phyloP scores from a whole-genome alignment of 2,329 filamentous ascomycete species.

The Trichoderma sp. region DNA sequence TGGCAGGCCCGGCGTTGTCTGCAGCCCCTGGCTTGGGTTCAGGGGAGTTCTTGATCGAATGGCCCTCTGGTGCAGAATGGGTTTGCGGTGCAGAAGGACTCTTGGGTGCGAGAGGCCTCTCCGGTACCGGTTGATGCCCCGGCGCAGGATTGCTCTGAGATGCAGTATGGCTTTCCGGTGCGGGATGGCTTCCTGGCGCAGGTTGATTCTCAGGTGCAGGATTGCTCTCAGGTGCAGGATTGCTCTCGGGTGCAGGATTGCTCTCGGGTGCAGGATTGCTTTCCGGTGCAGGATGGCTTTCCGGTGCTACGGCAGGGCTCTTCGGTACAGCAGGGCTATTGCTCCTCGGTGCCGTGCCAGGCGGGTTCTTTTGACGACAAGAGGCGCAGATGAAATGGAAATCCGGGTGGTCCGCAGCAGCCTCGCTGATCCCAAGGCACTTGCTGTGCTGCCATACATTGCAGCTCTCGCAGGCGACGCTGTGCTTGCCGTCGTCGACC shows the following conservation, averaged over 20 bases:
- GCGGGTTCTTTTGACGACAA: slow-evolving; percentile 70
- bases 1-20: not conserved
- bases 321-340: not conserved
- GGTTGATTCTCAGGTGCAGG: too few species aligned
- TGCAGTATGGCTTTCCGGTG: too few species aligned
- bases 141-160: too few species aligned
- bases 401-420: slow-evolving; percentile 78
- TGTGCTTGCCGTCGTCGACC: slow-evolving; percentile 92
- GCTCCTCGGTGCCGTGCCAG: slow-evolving; percentile 58
- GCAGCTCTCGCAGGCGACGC: slow-evolving; percentile 90
- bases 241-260: too few species aligned
- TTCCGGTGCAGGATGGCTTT: too few species aligned
- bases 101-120: too few species aligned
- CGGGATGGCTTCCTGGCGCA: too few species aligned
- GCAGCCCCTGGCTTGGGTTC: slow-evolving; percentile 45
- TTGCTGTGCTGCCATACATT: slow-evolving; percentile 97
- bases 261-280: too few species aligned
- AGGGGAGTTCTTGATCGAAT: not conserved
- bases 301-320: slow-evolving; percentile 55
- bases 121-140: too few species aligned
- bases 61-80: too few species aligned
- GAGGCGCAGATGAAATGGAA: slow-evolving; percentile 84
- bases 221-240: too few species aligned
- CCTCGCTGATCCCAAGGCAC: slow-evolving; percentile 78
- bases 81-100: too few species aligned